These are phyloP conservation scores for Leishmania turanica DNA, from an alignment of 208 protist species.

Conservation along the genomic window DNA sequence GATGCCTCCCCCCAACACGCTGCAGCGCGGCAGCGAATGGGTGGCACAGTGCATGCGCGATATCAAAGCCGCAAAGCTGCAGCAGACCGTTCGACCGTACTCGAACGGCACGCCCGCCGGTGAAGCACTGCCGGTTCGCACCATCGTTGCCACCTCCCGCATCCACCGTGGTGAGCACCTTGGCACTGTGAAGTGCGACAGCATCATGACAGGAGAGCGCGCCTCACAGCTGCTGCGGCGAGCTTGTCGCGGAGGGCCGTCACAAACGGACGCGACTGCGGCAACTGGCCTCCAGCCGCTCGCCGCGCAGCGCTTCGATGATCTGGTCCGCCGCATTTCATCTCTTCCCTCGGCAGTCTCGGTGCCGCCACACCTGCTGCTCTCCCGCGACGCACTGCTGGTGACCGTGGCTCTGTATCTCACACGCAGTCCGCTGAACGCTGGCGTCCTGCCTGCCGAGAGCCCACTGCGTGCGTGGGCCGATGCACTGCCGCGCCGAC, in stretches of 20 bases:
- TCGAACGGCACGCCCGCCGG: not conserved
- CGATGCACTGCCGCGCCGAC: slow-evolving; percentile 48
- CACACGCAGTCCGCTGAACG: slow-evolving; percentile 31
- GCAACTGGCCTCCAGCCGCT: slow-evolving; percentile 15
- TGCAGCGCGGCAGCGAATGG: slow-evolving; percentile 21
- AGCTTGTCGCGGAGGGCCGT: slow-evolving; percentile 3
- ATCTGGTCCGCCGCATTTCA: slow-evolving; percentile 19
- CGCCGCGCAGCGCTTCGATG: slow-evolving; percentile 23
- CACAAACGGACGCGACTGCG: not conserved
- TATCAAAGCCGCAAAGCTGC: slow-evolving; percentile 26
- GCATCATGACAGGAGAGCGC: slow-evolving; percentile 54
- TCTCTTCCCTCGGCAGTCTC: slow-evolving; percentile 10
- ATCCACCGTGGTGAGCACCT: slow-evolving; percentile 72
- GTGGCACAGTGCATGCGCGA: slow-evolving; percentile 33
- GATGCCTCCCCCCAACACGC: slow-evolving; percentile 12
- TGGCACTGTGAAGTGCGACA: slow-evolving; percentile 38
- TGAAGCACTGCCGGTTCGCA: slow-evolving; percentile 45
- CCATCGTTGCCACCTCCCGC: slow-evolving; percentile 46
- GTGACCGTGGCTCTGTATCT: slow-evolving; percentile 55
- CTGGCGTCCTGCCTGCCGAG: not conserved
- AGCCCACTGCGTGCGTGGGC: slow-evolving; percentile 48
- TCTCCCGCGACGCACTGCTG: slow-evolving; percentile 72
- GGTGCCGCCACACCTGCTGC: slow-evolving; percentile 24
- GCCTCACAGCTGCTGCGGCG: slow-evolving; percentile 43
- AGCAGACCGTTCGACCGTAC: slow-evolving; percentile 23